Base-by-base conservation (phyloP, 1,284 basidiomycete species). In the Cryptococcus sp. region DNA sequence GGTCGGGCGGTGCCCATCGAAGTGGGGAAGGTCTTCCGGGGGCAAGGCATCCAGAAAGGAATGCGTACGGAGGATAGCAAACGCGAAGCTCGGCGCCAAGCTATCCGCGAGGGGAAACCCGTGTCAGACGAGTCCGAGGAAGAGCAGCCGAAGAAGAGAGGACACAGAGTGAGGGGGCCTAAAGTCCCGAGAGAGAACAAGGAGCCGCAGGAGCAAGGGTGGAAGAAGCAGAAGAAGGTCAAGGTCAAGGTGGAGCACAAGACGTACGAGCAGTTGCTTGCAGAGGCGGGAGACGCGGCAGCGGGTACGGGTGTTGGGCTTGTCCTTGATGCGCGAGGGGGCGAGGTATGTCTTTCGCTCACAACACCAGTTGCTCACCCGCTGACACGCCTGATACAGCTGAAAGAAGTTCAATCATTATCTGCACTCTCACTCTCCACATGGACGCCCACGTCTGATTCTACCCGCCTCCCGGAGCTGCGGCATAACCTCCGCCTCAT, bases 291-390 rank as follows among this genome's bases (percentile, higher is more conserved):
- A 0, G 78, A 74, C 40, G 42, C 52, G 3, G 62, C 81, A 1
- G 68, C 80, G 3, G 66, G 78, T 4, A 66, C 85, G 3, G 85
- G 85, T 1, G 75, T 92, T 46, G 92, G 91, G 2, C 84, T 87
- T 64, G 93, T 98, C 36, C 88, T 96, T 52, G 94, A 98, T 75
- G 89, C 93, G n/a, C 89, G 91, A 15, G 89, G 93, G 42, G 88
- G 89, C 57, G 89, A 89, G 65, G 90, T 93, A 13, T 36, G 24
- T 75, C 21, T 54, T 11, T 23, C 21, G 24, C 42, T 40, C 15
- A 13, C 39, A 33, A 11, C 13, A 4, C 13, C 20, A 7, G 28
- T 18, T 45, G 40, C 44, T 21, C 18, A 24, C 20, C 15, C 16
- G 45, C 15, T 39, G 13, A 38, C n/a, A n/a, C 20, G 53, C 35